These are phyloP conservation scores for Magnaporthiopsis incrustans DNA, from an alignment of 2,329 filamentous ascomycete species.

Conservation along the genomic window DNA sequence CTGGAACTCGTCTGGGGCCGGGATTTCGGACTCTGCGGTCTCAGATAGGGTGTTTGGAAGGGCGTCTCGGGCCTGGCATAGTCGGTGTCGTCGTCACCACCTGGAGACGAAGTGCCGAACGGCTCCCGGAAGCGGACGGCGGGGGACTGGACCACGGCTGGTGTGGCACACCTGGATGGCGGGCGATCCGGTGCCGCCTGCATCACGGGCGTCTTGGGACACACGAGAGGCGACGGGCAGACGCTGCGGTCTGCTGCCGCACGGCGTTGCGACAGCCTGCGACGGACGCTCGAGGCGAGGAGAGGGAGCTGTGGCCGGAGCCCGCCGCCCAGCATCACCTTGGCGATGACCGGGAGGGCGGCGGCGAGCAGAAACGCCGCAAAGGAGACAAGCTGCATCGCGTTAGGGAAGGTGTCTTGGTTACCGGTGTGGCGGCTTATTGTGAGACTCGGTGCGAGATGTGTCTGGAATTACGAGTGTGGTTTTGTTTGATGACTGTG, in stretches of 20 bases:
- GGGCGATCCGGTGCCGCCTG: neutral
- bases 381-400: constrained; percentile 3
- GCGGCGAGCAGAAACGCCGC: constrained; percentile 5
- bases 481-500: neutral
- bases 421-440: neutral
- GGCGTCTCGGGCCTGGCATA: neutral
- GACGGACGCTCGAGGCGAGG: neutral
- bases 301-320: neutral
- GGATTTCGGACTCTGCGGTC: neutral
- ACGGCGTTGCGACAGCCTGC: neutral
- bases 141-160: neutral
- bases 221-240: neutral
- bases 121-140: neutral
- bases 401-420: neutral
- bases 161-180: neutral
- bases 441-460: neutral
- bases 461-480: neutral
- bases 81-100: neutral
- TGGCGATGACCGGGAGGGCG: constrained; percentile 5
- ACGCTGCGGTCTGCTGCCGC: neutral
- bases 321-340: constrained; percentile 2
- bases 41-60: neutral
- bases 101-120: neutral
- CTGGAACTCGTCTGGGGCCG: neutral
- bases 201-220: neutral